These are phyloP conservation scores for Saccharomycopsis javanensis DNA, from an alignment of 805 yeast species.

Conservation along the genomic window DNA sequence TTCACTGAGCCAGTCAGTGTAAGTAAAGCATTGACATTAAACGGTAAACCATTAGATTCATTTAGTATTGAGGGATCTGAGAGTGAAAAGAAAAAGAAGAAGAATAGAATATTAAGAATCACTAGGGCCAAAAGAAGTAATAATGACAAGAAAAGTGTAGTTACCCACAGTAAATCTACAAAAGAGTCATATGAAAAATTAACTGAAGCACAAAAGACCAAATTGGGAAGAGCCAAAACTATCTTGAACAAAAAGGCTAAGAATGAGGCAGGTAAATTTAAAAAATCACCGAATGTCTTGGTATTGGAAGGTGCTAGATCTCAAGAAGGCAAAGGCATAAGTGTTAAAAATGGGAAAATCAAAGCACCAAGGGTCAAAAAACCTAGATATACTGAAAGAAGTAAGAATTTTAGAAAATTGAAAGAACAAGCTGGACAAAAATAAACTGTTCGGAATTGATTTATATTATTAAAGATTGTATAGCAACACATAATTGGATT, in stretches of 20 bases:
- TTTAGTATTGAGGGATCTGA: slow-evolving; percentile 24
- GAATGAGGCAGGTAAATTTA: slow-evolving; percentile 48
- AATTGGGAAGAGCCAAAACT: slow-evolving; percentile 68
- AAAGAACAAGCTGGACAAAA: slow-evolving; percentile 1
- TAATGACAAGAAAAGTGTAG: slow-evolving; percentile 21
- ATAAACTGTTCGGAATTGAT: neutral
- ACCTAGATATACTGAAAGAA: slow-evolving; percentile 18
- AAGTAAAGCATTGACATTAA: slow-evolving; percentile 67
- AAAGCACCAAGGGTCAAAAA: slow-evolving; percentile 31
- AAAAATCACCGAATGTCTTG: slow-evolving; percentile 20
- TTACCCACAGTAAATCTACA: slow-evolving; percentile 24
- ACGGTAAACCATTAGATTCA: slow-evolving; percentile 49
- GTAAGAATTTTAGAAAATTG: slow-evolving; percentile 11
- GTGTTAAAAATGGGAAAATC: slow-evolving; percentile 39
- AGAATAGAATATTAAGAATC: slow-evolving; percentile 61
- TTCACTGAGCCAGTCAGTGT: slow-evolving; percentile 68
- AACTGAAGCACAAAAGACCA: slow-evolving; percentile 61
- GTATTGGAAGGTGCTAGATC: slow-evolving; percentile 73
- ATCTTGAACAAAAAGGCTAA: slow-evolving; percentile 75
- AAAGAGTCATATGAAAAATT: slow-evolving; percentile 29
- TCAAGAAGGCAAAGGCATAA: slow-evolving; percentile 48
- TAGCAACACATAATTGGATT: no score
- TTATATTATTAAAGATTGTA: no score
- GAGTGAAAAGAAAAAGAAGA: slow-evolving; percentile 30
- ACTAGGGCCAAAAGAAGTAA: slow-evolving; percentile 49